Percentiles rank a stretch among this genome's conserved stretches.
Evolutionary conservation across 805 yeast species (phyloP).

Genomic region (Metschnikowia santaceciliae): DNA sequence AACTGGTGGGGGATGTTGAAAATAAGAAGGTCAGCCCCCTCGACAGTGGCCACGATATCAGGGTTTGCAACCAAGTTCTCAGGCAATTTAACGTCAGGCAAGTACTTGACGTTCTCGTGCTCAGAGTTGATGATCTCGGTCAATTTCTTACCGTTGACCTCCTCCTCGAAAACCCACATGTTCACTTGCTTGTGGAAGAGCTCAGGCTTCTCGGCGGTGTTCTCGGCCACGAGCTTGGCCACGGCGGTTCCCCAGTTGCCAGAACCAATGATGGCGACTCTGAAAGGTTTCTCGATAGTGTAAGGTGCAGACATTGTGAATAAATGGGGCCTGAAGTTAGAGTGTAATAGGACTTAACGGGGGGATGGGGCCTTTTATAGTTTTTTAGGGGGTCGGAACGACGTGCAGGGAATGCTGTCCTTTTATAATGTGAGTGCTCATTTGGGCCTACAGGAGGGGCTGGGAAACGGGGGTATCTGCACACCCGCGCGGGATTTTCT

Average conservation of each 20-base stretch:
- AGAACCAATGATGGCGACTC: conserved; percentile 41
- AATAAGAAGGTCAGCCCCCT: conserved; percentile 41
- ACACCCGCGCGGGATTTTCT: neutral
- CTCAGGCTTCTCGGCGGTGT: conserved; percentile 36
- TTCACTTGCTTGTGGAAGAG: conserved; percentile 36
- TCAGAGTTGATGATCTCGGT: conserved; percentile 41
- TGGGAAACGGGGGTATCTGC: conserved; percentile 4
- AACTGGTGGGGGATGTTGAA: conserved; percentile 47
- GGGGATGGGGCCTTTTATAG: neutral
- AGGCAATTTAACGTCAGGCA: conserved; percentile 42
- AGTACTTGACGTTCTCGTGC: conserved; percentile 43
- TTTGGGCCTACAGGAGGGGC: conserved; percentile 6
- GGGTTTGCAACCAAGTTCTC: conserved; percentile 40
- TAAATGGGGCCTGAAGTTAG: neutral
- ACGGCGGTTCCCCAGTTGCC: conserved; percentile 50
- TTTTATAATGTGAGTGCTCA: conserved; percentile 9
- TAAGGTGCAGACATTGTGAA: conserved; percentile 26
- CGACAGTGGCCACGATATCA: conserved; percentile 33
- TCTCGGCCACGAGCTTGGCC: conserved; percentile 44
- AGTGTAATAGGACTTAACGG: too few species aligned
- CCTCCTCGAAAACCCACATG: conserved; percentile 46
- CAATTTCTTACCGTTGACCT: conserved; percentile 38
- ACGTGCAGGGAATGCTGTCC: neutral
- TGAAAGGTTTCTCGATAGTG: conserved; percentile 31
- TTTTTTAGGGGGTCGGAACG: neutral